A percentile compares a stretch with the other conserved stretches of the same genome.
Evolutionary conservation across 495 filamentous ascomycete genomes (phyloP).

Genomic region (Oidiodendron maius): DNA sequence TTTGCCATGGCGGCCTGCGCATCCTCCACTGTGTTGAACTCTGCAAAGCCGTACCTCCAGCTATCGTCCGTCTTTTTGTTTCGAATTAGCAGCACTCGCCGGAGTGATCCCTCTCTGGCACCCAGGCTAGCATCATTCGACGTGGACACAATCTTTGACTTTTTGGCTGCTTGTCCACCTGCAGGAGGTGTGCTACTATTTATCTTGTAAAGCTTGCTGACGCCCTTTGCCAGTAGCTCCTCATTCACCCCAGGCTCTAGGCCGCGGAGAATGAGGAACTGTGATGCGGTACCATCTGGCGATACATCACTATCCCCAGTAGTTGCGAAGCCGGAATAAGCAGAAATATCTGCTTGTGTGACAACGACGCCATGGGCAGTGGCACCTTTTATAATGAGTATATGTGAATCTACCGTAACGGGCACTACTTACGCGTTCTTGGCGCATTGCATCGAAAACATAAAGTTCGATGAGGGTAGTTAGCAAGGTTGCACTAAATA

Average conservation of each 20-base stretch:
- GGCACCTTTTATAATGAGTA: conserved; percentile 18
- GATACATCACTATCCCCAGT: conserved; percentile 79
- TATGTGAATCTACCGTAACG: no score
- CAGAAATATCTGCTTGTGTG: conserved; percentile 17
- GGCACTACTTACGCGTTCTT: conserved; percentile 61
- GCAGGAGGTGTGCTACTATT: conserved; percentile 31
- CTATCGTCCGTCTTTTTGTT: conserved; percentile 70
- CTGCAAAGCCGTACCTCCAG: conserved; percentile 85
- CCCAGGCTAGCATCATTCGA: conserved; percentile 67
- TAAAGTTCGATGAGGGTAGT: conserved; percentile 60
- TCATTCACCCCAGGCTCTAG: conserved; percentile 72
- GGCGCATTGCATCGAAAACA: conserved; percentile 74
- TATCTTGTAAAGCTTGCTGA: conserved; percentile 70
- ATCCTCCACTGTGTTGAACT: conserved; percentile 73
- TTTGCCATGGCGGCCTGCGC: conserved; percentile 72
- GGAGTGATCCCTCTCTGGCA: conserved; percentile 68
- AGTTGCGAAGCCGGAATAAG: conserved; percentile 39
- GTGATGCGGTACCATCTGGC: conserved; percentile 66
- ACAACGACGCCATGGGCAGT: conserved; percentile 22
- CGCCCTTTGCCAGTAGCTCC: conserved; percentile 70
- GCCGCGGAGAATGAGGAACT: conserved; percentile 73
- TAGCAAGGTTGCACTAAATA: conserved; percentile 66
- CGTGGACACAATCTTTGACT: conserved; percentile 68
- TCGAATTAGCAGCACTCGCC: conserved; percentile 73
- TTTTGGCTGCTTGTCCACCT: conserved; percentile 38